Base-by-base conservation (phyloP, 768 basidiomycete genomes). In the Phlegmacium glaucopus region DNA sequence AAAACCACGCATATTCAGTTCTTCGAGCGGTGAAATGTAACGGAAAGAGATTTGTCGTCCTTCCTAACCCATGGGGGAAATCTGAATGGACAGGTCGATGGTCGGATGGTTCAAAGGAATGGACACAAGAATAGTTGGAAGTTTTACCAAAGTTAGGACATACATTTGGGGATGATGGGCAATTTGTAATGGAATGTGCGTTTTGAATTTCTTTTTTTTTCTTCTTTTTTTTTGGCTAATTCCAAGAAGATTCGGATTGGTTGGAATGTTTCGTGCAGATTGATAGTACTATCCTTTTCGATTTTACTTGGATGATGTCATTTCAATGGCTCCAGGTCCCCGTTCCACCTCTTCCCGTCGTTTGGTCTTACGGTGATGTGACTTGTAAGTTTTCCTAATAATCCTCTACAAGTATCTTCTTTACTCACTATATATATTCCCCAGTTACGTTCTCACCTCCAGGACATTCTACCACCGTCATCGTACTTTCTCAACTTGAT, bases 321-420 rank as follows among this genome's bases (percentile, higher is more conserved):
- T 73, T 71, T 10, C 72, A 75, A 38, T 78, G 77, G 78, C 62
- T 78, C 4, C 66, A 72, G 30, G 73, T 76, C n/a, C 66, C 61
- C 5, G 55, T 60, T 7, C 65, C 69, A n/a, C 67, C 72, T 7
- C 63, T 74, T 26, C 69, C 72, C 9, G 65, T 72, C 30, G 76
- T 77, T 0, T 80, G 77, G 77, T 69, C 70, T 4, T 77, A 68
- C 42, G 79, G 78, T 11, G 79, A 82, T 49, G 67, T 82, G 8
- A 72, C 76, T 8, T 81, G 78, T 79, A 49, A 35, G 77, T 64
- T n/a, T n/a, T n/a, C n/a, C n/a, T n/a, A n/a, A n/a, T n/a, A n/a
- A n/a, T n/a, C n/a, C n/a, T n/a, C n/a, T n/a, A n/a, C n/a, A n/a
- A n/a, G n/a, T n/a, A n/a, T n/a, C n/a, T n/a, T n/a, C n/a, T n/a